These are phyloP conservation scores for Trichoderma atrobrunneum DNA, from an alignment of 2,329 filamentous ascomycete species.

Conservation along the genomic window DNA sequence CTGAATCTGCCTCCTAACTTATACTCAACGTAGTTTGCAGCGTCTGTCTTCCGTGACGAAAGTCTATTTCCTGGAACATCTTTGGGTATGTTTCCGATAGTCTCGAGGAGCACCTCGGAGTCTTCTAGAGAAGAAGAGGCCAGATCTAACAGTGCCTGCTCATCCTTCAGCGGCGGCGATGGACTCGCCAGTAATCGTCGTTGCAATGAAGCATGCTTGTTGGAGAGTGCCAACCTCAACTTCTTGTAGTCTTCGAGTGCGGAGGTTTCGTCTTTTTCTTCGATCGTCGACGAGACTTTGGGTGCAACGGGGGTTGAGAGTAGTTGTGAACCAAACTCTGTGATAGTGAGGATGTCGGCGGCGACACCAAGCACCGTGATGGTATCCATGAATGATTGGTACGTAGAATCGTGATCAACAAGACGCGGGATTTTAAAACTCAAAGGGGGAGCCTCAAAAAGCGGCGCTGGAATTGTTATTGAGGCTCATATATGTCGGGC, in stretches of 20 bases:
- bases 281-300: background rate
- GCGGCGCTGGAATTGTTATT: background rate
- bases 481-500: background rate
- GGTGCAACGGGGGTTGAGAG: background rate
- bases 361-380: background rate
- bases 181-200: background rate
- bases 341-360: background rate
- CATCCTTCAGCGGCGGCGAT: background rate
- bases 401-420: background rate
- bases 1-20: background rate
- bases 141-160: background rate
- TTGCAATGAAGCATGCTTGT: background rate
- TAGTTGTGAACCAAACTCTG: background rate
- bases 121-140: background rate
- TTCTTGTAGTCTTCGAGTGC: background rate
- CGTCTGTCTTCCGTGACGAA: background rate
- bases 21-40: fast-evolving
- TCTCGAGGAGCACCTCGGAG: background rate
- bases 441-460: background rate
- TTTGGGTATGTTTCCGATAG: background rate
- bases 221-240: background rate
- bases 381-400: background rate
- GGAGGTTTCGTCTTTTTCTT: background rate
- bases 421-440: background rate
- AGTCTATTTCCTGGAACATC: background rate